Percentiles rank a stretch among this genome's conserved stretches.
Evolutionary conservation across 306 rosid genomes (phyloP).

Genomic region (Citrullus amarus): DNA sequence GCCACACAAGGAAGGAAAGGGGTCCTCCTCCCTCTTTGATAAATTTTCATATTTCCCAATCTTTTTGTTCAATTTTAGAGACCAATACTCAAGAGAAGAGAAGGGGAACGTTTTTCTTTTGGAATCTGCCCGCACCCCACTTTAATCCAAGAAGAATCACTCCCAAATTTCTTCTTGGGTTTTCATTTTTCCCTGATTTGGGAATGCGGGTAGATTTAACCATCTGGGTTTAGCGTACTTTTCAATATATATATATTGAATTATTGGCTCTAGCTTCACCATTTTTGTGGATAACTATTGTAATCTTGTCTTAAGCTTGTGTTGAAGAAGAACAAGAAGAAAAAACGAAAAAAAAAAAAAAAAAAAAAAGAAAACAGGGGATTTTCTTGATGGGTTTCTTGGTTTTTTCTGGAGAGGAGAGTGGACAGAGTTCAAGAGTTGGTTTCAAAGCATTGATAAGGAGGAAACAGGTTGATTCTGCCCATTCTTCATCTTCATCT

Average conservation of each 20-base stretch:
- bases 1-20: background rate
- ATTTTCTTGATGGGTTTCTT: slow-evolving; percentile 39
- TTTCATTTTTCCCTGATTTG: background rate
- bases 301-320: background rate
- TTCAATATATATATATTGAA: background rate
- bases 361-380: background rate
- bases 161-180: background rate
- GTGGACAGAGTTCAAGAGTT: slow-evolving; percentile 29
- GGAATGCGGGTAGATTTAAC: slow-evolving; percentile 7
- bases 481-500: slow-evolving; percentile 6
- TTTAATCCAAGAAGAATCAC: background rate
- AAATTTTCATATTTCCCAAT: background rate
- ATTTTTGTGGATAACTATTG: background rate
- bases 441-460: slow-evolving; percentile 42
- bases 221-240: background rate
- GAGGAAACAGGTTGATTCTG: slow-evolving; percentile 73
- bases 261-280: background rate
- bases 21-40: background rate
- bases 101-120: slow-evolving; percentile 1
- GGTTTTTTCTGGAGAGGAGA: slow-evolving; percentile 29
- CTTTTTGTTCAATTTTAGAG: background rate
- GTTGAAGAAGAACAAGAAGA: background rate
- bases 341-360: too few species aligned
- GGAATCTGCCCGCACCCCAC: slow-evolving; percentile 16
- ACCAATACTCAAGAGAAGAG: background rate